Evolutionary conservation across 768 basidiomycete genomes (phyloP).

Genomic region (Tricholoma furcatifolium): DNA sequence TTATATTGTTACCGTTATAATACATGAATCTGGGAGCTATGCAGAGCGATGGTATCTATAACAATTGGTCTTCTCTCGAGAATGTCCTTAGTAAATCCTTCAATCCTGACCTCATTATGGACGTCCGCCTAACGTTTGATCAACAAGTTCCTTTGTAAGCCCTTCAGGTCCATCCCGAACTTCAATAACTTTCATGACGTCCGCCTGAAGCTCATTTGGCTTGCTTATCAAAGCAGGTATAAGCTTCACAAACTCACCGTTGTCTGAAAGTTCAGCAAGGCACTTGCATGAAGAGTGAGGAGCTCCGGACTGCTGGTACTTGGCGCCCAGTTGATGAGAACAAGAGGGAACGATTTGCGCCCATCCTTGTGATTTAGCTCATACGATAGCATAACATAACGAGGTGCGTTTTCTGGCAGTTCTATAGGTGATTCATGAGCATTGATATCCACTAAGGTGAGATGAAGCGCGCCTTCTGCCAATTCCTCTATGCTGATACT

Average conservation of each 20-base stretch:
- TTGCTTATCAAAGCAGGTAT: not conserved
- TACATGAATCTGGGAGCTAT: not conserved
- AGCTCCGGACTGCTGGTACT: slow-evolving; percentile 69
- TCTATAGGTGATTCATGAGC: slow-evolving; percentile 42
- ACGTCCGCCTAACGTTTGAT: slow-evolving; percentile 40
- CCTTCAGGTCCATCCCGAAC: slow-evolving; percentile 79
- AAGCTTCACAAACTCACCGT: slow-evolving; percentile 47
- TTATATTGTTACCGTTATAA: slow-evolving; percentile 1
- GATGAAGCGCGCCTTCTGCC: slow-evolving; percentile 66
- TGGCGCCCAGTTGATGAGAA: slow-evolving; percentile 89
- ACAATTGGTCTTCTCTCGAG: not conserved
- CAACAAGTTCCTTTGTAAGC: slow-evolving; percentile 70
- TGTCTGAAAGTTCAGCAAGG: slow-evolving; percentile 74
- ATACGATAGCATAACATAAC: slow-evolving; percentile 84
- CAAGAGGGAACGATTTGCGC: slow-evolving; percentile 79
- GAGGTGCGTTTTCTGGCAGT: slow-evolving; percentile 82
- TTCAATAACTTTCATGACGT: slow-evolving; percentile 79
- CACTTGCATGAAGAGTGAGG: slow-evolving; percentile 82
- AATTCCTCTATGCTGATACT: slow-evolving; percentile 79
- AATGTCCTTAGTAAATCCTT: not conserved
- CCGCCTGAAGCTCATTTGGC: slow-evolving; percentile 45
- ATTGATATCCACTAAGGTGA: not conserved
- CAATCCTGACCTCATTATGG: not conserved
- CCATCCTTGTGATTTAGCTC: slow-evolving; percentile 81
- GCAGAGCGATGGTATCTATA: slow-evolving; percentile 5